Percentiles rank a stretch among this genome's conserved stretches.
Conservation (phyloP, 1,284 basidiomycete species). For the Amylostereum areolatum region DNA sequence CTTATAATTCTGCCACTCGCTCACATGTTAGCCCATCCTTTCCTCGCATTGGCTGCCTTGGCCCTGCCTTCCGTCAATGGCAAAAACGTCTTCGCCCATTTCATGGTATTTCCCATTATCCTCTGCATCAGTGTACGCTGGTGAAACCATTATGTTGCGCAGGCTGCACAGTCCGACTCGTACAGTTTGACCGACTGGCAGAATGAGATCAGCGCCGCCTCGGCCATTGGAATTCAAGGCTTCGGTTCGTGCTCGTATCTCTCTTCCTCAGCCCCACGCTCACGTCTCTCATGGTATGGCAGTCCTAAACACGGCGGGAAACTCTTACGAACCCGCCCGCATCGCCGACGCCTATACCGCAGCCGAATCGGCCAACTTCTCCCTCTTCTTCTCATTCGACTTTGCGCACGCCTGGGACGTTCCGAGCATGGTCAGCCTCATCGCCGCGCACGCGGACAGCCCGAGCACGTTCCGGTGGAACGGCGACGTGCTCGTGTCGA, state of each 20-base stretch:
- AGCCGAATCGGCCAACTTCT: constrained; percentile 23
- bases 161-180: constrained; percentile 22
- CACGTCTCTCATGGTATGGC: neutral
- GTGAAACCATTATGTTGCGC: neutral
- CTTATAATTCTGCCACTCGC: too few relatives aligned
- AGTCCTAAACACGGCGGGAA: constrained; percentile 17
- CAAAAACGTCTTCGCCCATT: constrained; percentile 17
- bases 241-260: constrained; percentile 15
- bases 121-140: neutral
- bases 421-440: constrained; percentile 14
- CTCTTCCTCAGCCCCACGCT: too few relatives aligned
- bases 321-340: constrained; percentile 20
- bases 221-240: constrained; percentile 22
- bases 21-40: too few relatives aligned
- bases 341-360: constrained; percentile 23
- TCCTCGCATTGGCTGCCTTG: too few relatives aligned
- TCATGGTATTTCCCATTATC: constrained; percentile 12
- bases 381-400: constrained; percentile 29
- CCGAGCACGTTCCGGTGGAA: constrained; percentile 21
- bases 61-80: too few relatives aligned
- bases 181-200: constrained; percentile 19
- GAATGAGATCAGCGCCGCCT: constrained; percentile 24
- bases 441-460: constrained; percentile 16
- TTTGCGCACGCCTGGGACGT: constrained; percentile 21
- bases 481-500: constrained; percentile 24